phyloP scores from a whole-genome alignment of 73 alveolate species.

The Symbiodinium natans region DNA sequence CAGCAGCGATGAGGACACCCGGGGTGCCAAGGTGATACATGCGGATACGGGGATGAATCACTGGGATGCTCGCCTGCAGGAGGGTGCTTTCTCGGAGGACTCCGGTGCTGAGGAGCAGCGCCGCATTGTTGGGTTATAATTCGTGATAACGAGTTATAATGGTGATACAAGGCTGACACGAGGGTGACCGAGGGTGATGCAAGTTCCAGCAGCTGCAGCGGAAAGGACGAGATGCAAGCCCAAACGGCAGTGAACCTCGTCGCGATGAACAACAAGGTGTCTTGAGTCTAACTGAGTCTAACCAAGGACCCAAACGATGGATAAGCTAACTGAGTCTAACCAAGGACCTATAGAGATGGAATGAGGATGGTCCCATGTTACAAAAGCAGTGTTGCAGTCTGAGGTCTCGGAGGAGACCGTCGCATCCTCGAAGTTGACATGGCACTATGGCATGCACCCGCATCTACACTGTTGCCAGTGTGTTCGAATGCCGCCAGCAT shows the following conservation, averaged over 20 bases:
- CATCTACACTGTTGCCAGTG: background rate
- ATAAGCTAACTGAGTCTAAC: too few species aligned
- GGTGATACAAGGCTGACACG: too few species aligned
- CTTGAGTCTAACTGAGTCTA: too few species aligned
- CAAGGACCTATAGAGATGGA: too few species aligned
- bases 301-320: too few species aligned
- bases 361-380: too few species aligned
- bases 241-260: slow-evolving; percentile 81
- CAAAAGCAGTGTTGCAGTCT: too few species aligned
- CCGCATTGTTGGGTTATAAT: too few species aligned
- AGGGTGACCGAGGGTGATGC: too few species aligned
- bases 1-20: slow-evolving; percentile 77
- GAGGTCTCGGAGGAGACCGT: slow-evolving; percentile 3
- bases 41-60: background rate
- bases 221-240: slow-evolving; percentile 26
- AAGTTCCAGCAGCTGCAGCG: too few species aligned
- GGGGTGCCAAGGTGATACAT: too few species aligned
- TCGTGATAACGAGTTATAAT: too few species aligned
- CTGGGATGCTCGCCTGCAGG: slow-evolving; percentile 11
- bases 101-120: slow-evolving; percentile 76
- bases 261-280: slow-evolving; percentile 90
- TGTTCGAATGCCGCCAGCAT: background rate
- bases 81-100: slow-evolving; percentile 83
- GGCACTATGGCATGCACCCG: background rate
- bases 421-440: background rate